Base-by-base conservation (phyloP, 805 yeast genomes). In the Ogataea trehaloabstinens region DNA sequence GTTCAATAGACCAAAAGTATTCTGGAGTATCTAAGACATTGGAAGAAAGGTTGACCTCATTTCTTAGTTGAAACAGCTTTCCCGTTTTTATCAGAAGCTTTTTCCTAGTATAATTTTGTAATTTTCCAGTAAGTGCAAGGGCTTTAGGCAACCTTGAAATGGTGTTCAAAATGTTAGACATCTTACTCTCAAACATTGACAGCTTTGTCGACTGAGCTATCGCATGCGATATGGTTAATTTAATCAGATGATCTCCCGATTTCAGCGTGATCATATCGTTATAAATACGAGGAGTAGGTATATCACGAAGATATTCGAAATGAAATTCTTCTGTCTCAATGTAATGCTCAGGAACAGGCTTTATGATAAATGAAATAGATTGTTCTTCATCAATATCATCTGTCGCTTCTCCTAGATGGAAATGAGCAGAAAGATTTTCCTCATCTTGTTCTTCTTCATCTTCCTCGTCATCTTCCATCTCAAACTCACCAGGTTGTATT, bases 181-280 rank as follows among this genome's bases (percentile, higher is more conserved):
- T 88, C 51, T 95, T 72, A 28, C 95, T 85, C 61, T 93, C 99
- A 63, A 91, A 93, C 42, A 90, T 68, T 28, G 95, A 85, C 22
- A 93, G 65, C 59, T 90, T 93, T 1, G 97, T 90, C 47, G 95
- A 87, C 62, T 93, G 99, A 0, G 98, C 97, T 45, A 93, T 87
- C 2, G 98, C 96, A 62, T 93, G 96, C 1, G 97, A 86, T 77
- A 93, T 78, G 5, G 97, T 87, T 41, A 93, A 68, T 57, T 93
- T 93, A 52, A 89, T 87, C 55, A 91, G 73, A 64, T 90, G 97
- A 59, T 91, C 97, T 6, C 95, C 95, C 2, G 91, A 80, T 40
- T 93, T 74, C 35, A 93, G 64, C 0, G 97, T 89, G 48, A 93
- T 84, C 83, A 91, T 85, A 63, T 93, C 99, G 61, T 93, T 93